phyloP scores from a whole-genome alignment of 441 rosid genomes.

The Adansonia rubrostipa region DNA sequence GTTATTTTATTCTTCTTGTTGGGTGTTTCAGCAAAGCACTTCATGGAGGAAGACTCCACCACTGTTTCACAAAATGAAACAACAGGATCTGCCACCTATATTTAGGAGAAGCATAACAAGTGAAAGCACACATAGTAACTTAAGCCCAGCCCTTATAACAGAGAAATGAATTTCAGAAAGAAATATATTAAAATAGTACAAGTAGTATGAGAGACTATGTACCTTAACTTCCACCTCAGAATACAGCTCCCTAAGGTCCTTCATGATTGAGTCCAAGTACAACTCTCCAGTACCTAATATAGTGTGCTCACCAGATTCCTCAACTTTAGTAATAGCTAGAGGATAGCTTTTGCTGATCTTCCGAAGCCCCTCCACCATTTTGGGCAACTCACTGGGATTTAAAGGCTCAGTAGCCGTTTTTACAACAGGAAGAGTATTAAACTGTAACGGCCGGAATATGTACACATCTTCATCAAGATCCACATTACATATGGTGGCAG shows the following conservation, averaged over 20 bases:
- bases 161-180: constrained; percentile 10
- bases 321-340: constrained; percentile 92
- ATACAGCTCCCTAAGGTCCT: constrained; percentile 96
- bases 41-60: constrained; percentile 96
- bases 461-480: constrained; percentile 79
- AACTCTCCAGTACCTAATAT: constrained; percentile 95
- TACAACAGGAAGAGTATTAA: constrained; percentile 94
- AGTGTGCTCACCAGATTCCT: constrained; percentile 98
- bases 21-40: constrained; percentile 97
- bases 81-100: constrained; percentile 94
- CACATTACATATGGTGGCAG: constrained; percentile 85
- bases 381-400: constrained; percentile 98
- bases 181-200: constrained; percentile 20
- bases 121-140: background rate
- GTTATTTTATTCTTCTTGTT: constrained; percentile 97
- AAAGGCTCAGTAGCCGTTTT: constrained; percentile 98
- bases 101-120: constrained; percentile 27
- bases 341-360: constrained; percentile 99
- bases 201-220: constrained; percentile 18
- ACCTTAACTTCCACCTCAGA: constrained; percentile 99
- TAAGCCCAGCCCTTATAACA: background rate
- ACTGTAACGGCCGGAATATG: constrained; percentile 88
- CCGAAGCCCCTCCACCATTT: constrained; percentile 99
- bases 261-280: constrained; percentile 96
- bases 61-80: constrained; percentile 98